Conservation (phyloP, 2,329 filamentous ascomycete genomes). For the Microcyclosporella mali region DNA sequence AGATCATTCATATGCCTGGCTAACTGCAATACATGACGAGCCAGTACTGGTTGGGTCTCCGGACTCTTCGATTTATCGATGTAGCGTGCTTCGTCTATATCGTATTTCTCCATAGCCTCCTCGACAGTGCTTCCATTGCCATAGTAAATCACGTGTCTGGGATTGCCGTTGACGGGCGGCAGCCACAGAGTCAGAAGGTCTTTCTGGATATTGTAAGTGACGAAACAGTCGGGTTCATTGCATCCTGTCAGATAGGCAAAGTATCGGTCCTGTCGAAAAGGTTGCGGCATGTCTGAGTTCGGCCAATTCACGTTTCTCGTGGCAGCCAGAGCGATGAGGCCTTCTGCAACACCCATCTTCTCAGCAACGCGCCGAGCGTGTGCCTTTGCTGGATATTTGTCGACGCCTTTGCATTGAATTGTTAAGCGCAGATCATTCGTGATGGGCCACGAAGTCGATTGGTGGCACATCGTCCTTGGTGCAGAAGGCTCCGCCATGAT, state of each 20-base stretch:
- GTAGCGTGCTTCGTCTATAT: conserved; percentile 65
- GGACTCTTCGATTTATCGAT: conserved; percentile 23
- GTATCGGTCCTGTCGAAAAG: conserved; percentile 70
- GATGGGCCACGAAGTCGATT: too few species aligned
- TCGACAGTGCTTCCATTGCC: conserved; percentile 72
- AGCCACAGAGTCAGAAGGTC: conserved; percentile 80
- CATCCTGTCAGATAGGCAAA: conserved; percentile 95
- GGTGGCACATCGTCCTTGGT: too few species aligned
- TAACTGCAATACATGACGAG: too few species aligned
- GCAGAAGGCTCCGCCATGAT: too few species aligned
- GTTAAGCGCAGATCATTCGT: too few species aligned
- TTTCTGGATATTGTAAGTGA: conserved; percentile 71
- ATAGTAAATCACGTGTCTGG: conserved; percentile 71
- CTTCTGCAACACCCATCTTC: conserved; percentile 59
- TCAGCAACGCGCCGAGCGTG: conserved; percentile 77
- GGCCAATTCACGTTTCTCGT: conserved; percentile 23
- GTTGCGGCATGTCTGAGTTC: conserved; percentile 76
- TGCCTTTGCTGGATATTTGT: conserved; percentile 72
- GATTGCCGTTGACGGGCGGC: conserved; percentile 78
- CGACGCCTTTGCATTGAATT: conserved; percentile 7
- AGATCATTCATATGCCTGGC: too few species aligned
- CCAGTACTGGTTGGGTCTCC: too few species aligned
- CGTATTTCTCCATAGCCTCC: conserved; percentile 70
- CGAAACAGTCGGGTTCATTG: conserved; percentile 69
- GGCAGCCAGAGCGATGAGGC: conserved; percentile 79